A percentile compares a stretch with the other conserved stretches of the same genome.
These are phyloP conservation scores for Knoxia roxburghii DNA, from an alignment of 257 asterid species.

Conservation along the genomic window DNA sequence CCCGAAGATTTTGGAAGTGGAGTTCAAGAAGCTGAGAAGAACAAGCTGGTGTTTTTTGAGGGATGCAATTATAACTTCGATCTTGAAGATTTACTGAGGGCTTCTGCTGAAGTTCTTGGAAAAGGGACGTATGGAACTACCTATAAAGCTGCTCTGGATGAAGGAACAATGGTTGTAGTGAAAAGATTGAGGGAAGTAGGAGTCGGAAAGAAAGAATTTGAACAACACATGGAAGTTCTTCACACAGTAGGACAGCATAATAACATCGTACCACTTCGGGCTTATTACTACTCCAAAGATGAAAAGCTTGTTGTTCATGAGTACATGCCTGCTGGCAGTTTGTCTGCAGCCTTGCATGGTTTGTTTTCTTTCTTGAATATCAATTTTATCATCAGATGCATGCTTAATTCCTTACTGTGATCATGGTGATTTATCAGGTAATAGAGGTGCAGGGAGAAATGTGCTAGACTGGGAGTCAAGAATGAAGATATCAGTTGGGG, in stretches of 20 bases:
- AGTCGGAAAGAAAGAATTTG: slow-evolving; percentile 72
- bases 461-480: slow-evolving; percentile 77
- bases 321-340: slow-evolving; percentile 73
- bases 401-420: neutral
- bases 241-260: slow-evolving; percentile 48
- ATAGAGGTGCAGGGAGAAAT: slow-evolving; percentile 41
- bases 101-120: slow-evolving; percentile 97
- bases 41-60: slow-evolving; percentile 70
- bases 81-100: slow-evolving; percentile 86
- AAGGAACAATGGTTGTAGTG: slow-evolving; percentile 67
- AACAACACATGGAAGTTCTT: slow-evolving; percentile 76
- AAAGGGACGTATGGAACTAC: slow-evolving; percentile 89
- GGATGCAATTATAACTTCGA: slow-evolving; percentile 66
- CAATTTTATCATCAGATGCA: neutral
- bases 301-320: slow-evolving; percentile 91
- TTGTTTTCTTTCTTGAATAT: too few relatives aligned
- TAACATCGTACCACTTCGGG: slow-evolving; percentile 61
- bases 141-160: slow-evolving; percentile 80
- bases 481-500: slow-evolving; percentile 65
- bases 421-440: slow-evolving; percentile 33
- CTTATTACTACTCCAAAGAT: slow-evolving; percentile 85
- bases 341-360: slow-evolving; percentile 85
- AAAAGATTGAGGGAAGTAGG: slow-evolving; percentile 76
- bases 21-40: slow-evolving; percentile 79
- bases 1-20: slow-evolving; percentile 94